A percentile compares a stretch with the other conserved stretches of the same genome.
Evolutionary conservation across 495 filamentous ascomycete genomes (phyloP).

Genomic region (Hypoxylon fragiforme): DNA sequence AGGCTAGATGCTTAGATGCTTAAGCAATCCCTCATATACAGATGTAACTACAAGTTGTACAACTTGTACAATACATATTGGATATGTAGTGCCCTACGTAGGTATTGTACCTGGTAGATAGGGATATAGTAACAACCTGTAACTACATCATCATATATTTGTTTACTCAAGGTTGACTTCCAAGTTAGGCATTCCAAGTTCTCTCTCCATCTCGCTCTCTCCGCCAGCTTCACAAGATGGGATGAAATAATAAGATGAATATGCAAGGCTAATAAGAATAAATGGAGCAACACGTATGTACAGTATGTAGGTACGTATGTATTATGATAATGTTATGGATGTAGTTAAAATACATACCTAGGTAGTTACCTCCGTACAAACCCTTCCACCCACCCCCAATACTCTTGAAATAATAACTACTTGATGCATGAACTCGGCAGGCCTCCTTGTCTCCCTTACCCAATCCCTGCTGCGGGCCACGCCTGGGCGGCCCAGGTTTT

Average conservation of each 20-base stretch:
- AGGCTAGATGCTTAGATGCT: too few relatives aligned
- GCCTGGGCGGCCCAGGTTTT: conserved; percentile 16
- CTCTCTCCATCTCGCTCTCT: background rate
- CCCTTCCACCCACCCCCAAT: too few relatives aligned
- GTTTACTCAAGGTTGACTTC: too few relatives aligned
- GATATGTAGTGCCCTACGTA: background rate
- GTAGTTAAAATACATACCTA: background rate
- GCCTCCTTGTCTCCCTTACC: conserved; percentile 28
- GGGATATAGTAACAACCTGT: background rate
- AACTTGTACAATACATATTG: too few relatives aligned
- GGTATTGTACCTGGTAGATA: background rate
- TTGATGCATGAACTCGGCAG: conserved; percentile 32
- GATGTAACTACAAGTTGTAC: too few relatives aligned
- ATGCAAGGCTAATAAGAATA: conserved; percentile 34
- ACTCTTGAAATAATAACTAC: conserved; percentile 19
- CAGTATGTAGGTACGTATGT: conserved; percentile 9
- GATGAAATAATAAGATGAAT: conserved; percentile 20
- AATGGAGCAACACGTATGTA: conserved; percentile 26
- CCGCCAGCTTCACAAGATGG: background rate
- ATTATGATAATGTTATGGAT: too few relatives aligned
- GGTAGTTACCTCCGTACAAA: conserved; percentile 3
- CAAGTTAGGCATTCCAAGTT: too few relatives aligned
- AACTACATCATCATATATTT: too few relatives aligned
- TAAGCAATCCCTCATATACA: background rate
- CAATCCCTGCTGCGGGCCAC: conserved; percentile 21